Evolutionary conservation across 768 basidiomycete genomes (phyloP), one percentile per base, ranked within the genome.

Genomic region (Atractiella rhizophila): DNA sequence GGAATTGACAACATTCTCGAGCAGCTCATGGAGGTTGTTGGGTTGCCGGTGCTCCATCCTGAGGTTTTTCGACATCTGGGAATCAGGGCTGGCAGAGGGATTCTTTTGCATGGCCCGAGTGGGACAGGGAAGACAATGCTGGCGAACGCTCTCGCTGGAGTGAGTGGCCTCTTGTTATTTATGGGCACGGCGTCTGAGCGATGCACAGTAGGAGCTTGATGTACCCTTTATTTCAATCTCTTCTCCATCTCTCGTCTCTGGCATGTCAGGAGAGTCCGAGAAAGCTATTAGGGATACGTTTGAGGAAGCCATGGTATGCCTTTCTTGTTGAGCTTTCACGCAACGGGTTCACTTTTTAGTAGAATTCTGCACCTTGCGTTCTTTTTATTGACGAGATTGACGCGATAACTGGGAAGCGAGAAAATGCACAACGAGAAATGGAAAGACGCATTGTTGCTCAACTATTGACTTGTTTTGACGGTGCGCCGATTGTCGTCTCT

Each of bases 221-320:
- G 65, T 88, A 2, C 86, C 88, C 0, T 94, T 98, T 55, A 85
- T 98, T 48, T 78, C 64, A 37, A 73, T 98, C 45, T 88, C 88
- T 3, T 88, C 88, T 0, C 91, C 91, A 0, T 81, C 80, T 0
- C 76, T 98, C 44, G 83, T 98, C 7, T 85, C 80, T 2, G 88
- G 91, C 1, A 91, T 96, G 83, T 91, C 83, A 0, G 91, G 91
- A 35, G 91, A 98, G 59, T 86, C 82, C 0, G 91, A 98, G 57
- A 96, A 88, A 63, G 86, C 83, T 0, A 62, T 98, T 4, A 64
- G 91, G 31, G 88, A 94, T 54, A 85, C 82, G 0, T 98, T 98
- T 54, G 88, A 91, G 24, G 88, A 96, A 57, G 91, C 91, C 5
- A 86, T 82, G 62, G 83, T 82, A 24, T 4, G 64, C 3, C 27